Conservation (phyloP, 106 monocot genomes). For the Cymbidium sinense region DNA sequence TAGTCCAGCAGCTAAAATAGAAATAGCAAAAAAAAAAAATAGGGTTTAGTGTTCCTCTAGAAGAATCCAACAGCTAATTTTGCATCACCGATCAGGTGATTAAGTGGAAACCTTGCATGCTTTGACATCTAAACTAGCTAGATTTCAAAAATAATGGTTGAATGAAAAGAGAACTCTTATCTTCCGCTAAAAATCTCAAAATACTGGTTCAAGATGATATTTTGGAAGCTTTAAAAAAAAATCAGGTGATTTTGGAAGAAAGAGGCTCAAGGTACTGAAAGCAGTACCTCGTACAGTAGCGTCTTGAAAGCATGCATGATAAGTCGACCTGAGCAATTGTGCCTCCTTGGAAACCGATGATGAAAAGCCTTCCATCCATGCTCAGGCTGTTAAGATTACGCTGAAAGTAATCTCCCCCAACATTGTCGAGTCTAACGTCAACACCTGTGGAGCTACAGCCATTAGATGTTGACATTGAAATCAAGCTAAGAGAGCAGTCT, state of each 20-base stretch:
- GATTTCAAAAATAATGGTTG: not conserved
- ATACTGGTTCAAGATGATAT: not conserved
- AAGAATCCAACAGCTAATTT: no score
- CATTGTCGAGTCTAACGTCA: constrained; percentile 88
- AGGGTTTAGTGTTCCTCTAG: no score
- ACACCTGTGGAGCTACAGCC: constrained; percentile 41
- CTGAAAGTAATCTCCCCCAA: constrained; percentile 79
- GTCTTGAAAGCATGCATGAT: constrained; percentile 43
- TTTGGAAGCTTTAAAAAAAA: not conserved
- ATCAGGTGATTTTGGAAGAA: not conserved
- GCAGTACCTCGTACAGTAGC: constrained; percentile 85
- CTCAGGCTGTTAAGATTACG: constrained; percentile 68
- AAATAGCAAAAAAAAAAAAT: no score
- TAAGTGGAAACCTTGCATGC: no score
- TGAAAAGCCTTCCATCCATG: constrained; percentile 93
- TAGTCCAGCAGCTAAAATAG: constrained; percentile 58
- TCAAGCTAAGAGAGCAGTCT: not conserved
- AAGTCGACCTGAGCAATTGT: constrained; percentile 51
- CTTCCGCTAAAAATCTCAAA: not conserved
- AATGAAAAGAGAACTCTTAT: not conserved
- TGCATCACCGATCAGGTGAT: no score
- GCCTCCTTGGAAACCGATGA: constrained; percentile 84
- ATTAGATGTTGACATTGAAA: not conserved
- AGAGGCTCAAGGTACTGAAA: no score
- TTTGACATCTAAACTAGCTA: no score